phyloP scores from a whole-genome alignment of 208 protist species.

The Trypanosoma avium region DNA sequence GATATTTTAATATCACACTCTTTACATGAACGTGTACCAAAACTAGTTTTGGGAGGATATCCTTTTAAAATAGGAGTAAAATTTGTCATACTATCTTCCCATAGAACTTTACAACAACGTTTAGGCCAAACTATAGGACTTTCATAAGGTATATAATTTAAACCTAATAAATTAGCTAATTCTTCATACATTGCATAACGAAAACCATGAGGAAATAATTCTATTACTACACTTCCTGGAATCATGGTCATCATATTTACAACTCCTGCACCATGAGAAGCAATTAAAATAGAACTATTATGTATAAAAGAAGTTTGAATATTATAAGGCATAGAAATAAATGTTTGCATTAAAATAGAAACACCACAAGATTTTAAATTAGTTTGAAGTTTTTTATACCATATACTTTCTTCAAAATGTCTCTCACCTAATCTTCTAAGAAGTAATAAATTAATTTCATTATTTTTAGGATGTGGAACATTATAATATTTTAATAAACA shows the following conservation, averaged over 20 bases:
- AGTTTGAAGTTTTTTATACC: slow-evolving; percentile 1
- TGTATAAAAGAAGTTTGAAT: slow-evolving; percentile 18
- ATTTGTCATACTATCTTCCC: neutral
- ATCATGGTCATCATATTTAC: slow-evolving; percentile 30
- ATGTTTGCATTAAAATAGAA: slow-evolving; percentile 13
- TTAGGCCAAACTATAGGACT: slow-evolving; percentile 18
- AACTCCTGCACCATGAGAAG: slow-evolving; percentile 31
- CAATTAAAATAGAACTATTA: slow-evolving; percentile 31
- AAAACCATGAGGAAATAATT: slow-evolving; percentile 37
- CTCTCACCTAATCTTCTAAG: slow-evolving; percentile 15
- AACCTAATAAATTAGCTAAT: slow-evolving; percentile 23
- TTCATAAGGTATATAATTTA: slow-evolving; percentile 30
- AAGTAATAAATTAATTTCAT: neutral
- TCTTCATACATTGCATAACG: slow-evolving; percentile 38
- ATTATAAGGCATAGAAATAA: slow-evolving; percentile 4
- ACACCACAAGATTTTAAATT: slow-evolving; percentile 7
- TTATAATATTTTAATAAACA: slow-evolving; percentile 21
- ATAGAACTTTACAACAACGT: slow-evolving; percentile 15
- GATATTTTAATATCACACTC: slow-evolving; percentile 26
- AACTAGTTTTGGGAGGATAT: neutral
- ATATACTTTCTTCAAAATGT: slow-evolving; percentile 17
- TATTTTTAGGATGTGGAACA: neutral
- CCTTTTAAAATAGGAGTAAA: slow-evolving; percentile 7
- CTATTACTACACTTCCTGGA: slow-evolving; percentile 27
- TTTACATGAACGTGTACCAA: slow-evolving; percentile 21